Conservation (phyloP, 768 basidiomycete genomes). For the Suillus ampliporus region DNA sequence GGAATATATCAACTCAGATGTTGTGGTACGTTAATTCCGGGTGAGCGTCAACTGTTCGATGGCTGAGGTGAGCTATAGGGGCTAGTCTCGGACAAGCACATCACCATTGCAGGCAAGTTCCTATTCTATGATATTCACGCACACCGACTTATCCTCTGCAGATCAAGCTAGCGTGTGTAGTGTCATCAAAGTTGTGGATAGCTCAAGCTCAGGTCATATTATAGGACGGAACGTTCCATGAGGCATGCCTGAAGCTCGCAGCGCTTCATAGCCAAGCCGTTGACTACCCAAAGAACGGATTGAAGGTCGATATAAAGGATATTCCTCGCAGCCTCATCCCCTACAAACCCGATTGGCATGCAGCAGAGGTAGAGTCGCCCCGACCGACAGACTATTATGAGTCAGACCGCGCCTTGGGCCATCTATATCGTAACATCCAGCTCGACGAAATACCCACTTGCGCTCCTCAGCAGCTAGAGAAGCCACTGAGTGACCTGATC, state of each 20-base stretch:
- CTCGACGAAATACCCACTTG: slow-evolving; percentile 43
- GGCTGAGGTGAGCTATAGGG: slow-evolving; percentile 49
- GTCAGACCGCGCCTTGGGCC: slow-evolving; percentile 72
- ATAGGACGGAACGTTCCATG: slow-evolving; percentile 67
- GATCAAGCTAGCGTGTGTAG: slow-evolving; percentile 71
- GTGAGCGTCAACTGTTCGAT: background rate
- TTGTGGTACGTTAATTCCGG: slow-evolving; percentile 55
- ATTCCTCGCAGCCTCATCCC: slow-evolving; percentile 63
- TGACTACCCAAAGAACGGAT: slow-evolving; percentile 82
- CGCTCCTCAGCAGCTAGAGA: slow-evolving; percentile 14
- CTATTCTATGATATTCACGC: background rate
- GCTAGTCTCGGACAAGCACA: slow-evolving; percentile 66
- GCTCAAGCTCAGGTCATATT: background rate
- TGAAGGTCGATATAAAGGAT: slow-evolving; percentile 58
- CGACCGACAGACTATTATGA: slow-evolving; percentile 71
- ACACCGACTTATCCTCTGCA: slow-evolving; percentile 28
- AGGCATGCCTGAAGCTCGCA: slow-evolving; percentile 61
- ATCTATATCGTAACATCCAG: slow-evolving; percentile 67
- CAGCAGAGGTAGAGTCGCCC: slow-evolving; percentile 58
- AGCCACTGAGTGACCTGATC: slow-evolving; percentile 40
- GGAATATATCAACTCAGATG: slow-evolving; percentile 84
- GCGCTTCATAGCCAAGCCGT: slow-evolving; percentile 67
- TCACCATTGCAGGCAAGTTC: slow-evolving; percentile 70
- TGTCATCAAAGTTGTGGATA: background rate
- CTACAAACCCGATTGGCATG: slow-evolving; percentile 83